Evolutionary conservation across 768 basidiomycete species (phyloP), one percentile per base, ranked within the genome.

Genomic region (Serpula lacrymans): DNA sequence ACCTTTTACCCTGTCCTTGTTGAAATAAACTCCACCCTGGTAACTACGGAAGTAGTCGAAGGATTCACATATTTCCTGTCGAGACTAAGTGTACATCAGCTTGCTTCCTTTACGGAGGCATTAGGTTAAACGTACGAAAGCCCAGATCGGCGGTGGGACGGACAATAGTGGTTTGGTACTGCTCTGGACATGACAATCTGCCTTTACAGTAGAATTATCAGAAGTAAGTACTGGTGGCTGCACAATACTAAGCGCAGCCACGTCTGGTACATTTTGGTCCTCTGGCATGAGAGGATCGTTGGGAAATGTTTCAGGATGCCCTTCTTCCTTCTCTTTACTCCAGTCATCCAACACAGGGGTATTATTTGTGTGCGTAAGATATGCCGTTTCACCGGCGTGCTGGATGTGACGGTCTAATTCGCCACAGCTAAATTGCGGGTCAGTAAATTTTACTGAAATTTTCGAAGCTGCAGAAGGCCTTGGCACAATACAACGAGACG

Each of bases 1-100:
- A 2, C 89, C 88, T 54, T 77, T 82, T 13, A 75, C 84, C 13
- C 75, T 59, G 39, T 78, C 73, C 18, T 77, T 67, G 17, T 60
- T 58, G 37, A 72, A 77, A 57, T 90, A 90, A 5, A 92, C 88
- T 6, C 88, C 88, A 9, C 85, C 67, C 59, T 92, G 88, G 55
- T 87, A 91, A 47, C 76, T 81, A 22, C 69, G 63, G 51, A 76
- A 76, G 50, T 78, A 82, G 16, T 81, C 78, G 34, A 83, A 78
- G 4, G 82, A 75, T 58, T 91, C 88, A 63, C 88, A 90, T 2
- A 91, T 72, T 62, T 90, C 88, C 63, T 89, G 87, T 29, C 88
- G 78, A 18, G 86, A 84, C 87, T 89, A 39, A 36, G 14, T 12
- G 31, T 47, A 10, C 12, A 37, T 46, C 11, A 49, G 20, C n/a